Evolutionary conservation across 2,329 filamentous ascomycete species (phyloP), one percentile per base, ranked within the genome.

Genomic region (Chaetomiaceae sp.): DNA sequence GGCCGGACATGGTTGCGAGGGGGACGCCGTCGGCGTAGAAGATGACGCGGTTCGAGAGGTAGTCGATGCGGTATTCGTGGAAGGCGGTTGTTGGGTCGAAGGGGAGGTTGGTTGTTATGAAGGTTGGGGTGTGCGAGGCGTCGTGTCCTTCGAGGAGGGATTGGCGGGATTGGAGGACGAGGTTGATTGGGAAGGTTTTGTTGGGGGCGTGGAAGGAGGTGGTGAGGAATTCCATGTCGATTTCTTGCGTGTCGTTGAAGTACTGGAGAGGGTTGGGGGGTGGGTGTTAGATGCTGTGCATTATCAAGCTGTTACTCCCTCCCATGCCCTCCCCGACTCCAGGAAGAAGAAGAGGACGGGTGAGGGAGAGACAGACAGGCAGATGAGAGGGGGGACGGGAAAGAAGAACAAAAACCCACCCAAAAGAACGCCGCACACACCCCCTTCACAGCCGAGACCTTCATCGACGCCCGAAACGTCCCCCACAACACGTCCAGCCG

Each of bases 401-500:
- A 13, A 30, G 35, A 12, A 9, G 20, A 8, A 37, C 2, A 9
- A n/a, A 47, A 17, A 61, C 71, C 60, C 63, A 87, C 83, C 82
- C 86, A 92, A 68, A 90, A 91, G 69, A 91, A 90, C 6, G 86
- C 86, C 25, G 79, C 82, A 64, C 87, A 91, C 1, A 87, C 91
- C 21, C 86, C 86, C 1, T 73, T 68, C 6, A 78, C 69, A 34
- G 68, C 68, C 0, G 82, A 81, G 50, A 85, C 66, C 66, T 81
- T 85, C 72, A 89, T 83, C 31, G 77, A 78, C 3, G 82, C 79
- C 16, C 86, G 73, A 60, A 85, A 91, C 20, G 78, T 85, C 2
- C 87, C 87, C 62, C 81, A 86, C n/a, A 79, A 69, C 60, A 88
- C 71, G 61, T 91, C 83, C 9, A 72, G 65, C 17, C 83, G 73